Base-by-base conservation (phyloP, 2,329 filamentous ascomycete genomes). In the Stagonosporopsis chrysanthemi region DNA sequence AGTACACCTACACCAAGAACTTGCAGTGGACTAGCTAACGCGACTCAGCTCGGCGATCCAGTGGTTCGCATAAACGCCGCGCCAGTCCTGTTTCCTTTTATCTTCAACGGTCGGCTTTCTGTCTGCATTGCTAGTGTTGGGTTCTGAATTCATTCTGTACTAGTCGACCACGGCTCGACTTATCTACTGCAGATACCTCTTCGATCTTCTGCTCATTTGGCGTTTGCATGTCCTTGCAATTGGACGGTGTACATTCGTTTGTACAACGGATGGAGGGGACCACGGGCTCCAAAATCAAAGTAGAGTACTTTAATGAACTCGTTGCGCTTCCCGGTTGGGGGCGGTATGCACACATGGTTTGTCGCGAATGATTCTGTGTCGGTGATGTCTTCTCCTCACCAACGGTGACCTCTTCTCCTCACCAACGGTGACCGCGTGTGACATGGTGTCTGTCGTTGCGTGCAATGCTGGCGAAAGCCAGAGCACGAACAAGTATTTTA, bases 1-100 rank as follows among this genome's bases (percentile, higher is more conserved):
- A 81, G 92, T 89, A 39, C 28, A 6, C n/a, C 3, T 29, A 41
- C 15, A 26, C 3, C 4, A 24, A 4, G 8, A 15, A 4, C 7
- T 3, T 24, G 28, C n/a, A 3, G 39, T 2, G 26, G 17, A 17
- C 23, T 6, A 33, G 38, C 54, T 57, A 48, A 57, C 48, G 11
- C 17, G 4, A 4, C 4, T 2, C 26, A 57, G 54, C 23, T 52
- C 54, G 29, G 54, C 54, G 11, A 57, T 57, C 33, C 54, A 57
- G 26, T 57, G 49, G 39, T 52, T 57, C 17, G 24, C 48, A 42
- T 57, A 57, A 22, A 24, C 15, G 39, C 54, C 9, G 24, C 6
- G n/a, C 8, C 7, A 36, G 36, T 26, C 7, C 7, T 43, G 29
- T 45, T 39, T 52, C 48, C 31, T 48, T 57, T 48, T 44, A 11